phyloP scores from a whole-genome alignment of 1,284 basidiomycete genomes.

The Waitea zeae region DNA sequence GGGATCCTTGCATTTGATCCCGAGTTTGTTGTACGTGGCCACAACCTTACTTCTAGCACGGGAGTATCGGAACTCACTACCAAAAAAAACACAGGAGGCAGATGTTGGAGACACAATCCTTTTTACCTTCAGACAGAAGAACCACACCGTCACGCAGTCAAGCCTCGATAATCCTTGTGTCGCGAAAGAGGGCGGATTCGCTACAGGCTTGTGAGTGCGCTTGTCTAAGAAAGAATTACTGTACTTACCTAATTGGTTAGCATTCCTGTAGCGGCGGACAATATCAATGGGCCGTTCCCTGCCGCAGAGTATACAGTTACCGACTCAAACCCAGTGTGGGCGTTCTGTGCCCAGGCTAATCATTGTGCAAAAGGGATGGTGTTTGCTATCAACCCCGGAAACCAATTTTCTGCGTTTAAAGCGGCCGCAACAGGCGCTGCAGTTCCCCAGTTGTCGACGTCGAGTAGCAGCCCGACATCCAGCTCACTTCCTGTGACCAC shows the following conservation, averaged over 20 bases:
- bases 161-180: slow-evolving; percentile 32
- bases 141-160: slow-evolving; percentile 48
- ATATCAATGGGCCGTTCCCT: slow-evolving; percentile 26
- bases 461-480: too few relatives aligned
- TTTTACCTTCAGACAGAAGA: slow-evolving; percentile 22
- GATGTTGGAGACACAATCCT: too few relatives aligned
- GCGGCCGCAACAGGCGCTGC: slow-evolving; percentile 20
- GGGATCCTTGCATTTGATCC: too few relatives aligned
- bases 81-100: too few relatives aligned
- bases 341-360: slow-evolving; percentile 26
- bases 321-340: slow-evolving; percentile 37
- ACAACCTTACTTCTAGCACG: too few relatives aligned
- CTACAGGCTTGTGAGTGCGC: slow-evolving; percentile 36
- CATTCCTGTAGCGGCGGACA: slow-evolving; percentile 26
- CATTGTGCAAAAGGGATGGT: slow-evolving; percentile 44
- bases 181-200: slow-evolving; percentile 25
- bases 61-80: too few relatives aligned
- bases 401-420: slow-evolving; percentile 33
- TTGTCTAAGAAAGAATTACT: too few relatives aligned
- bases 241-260: too few relatives aligned
- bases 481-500: slow-evolving; percentile 10
- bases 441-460: too few relatives aligned
- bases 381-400: slow-evolving; percentile 42
- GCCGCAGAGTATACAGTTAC: slow-evolving; percentile 23
- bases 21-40: too few relatives aligned